Conservation (phyloP, 352 stramenopile genomes). For the Globisporangium abappressorium region DNA sequence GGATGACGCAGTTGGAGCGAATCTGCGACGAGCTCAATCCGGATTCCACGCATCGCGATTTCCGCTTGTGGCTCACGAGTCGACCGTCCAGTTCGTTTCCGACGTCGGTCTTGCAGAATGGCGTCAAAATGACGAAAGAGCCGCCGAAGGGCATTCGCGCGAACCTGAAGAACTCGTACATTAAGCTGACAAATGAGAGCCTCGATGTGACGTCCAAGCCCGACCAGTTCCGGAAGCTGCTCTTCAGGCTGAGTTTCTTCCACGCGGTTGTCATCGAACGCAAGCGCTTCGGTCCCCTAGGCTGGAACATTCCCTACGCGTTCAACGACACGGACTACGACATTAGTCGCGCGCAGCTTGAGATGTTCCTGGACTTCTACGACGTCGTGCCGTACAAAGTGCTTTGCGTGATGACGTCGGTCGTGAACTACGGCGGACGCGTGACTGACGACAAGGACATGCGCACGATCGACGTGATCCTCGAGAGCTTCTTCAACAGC, state of each 20-base stretch:
- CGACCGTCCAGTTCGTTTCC: conserved; percentile 64
- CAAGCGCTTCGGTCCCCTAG: conserved; percentile 82
- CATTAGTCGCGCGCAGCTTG: conserved; percentile 77
- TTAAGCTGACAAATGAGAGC: conserved; percentile 85
- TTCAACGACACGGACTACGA: conserved; percentile 86
- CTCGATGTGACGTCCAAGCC: conserved; percentile 20
- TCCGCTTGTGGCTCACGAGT: conserved; percentile 91
- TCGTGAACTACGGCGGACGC: conserved; percentile 92
- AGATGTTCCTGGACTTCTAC: conserved; percentile 91
- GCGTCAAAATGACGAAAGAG: conserved; percentile 95
- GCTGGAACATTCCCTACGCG: conserved; percentile 91
- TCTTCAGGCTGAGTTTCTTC: conserved; percentile 53
- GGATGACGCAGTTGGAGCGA: conserved; percentile 90
- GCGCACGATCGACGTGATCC: conserved; percentile 79
- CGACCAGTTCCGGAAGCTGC: conserved; percentile 56
- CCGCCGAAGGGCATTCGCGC: conserved; percentile 87
- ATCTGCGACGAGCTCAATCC: conserved; percentile 89
- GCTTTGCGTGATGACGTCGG: conserved; percentile 83
- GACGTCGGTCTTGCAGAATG: conserved; percentile 89
- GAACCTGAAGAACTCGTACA: conserved; percentile 90
- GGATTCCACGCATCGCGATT: conserved; percentile 90
- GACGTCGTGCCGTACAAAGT: conserved; percentile 86
- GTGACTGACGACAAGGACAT: conserved; percentile 93
- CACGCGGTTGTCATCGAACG: conserved; percentile 81
- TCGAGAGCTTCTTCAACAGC: conserved; percentile 79